Percentiles rank a stretch among this genome's conserved stretches.
phyloP scores from a whole-genome alignment of 1,284 basidiomycete species.

The Ustilago sp. region DNA sequence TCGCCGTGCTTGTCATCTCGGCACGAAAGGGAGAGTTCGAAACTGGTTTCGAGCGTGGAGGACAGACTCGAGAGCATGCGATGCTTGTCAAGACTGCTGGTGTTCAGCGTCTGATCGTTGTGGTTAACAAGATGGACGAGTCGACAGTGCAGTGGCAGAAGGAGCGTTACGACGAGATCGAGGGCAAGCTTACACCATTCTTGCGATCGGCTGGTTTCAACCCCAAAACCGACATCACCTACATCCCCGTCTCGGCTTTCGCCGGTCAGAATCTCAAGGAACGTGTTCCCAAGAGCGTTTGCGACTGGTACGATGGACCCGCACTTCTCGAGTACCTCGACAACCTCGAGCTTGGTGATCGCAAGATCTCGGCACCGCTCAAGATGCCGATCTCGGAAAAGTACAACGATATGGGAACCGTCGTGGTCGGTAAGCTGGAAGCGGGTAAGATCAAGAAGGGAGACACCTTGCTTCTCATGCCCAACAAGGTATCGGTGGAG shows the following conservation, averaged over 20 bases:
- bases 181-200: conserved; percentile 66
- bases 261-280: conserved; percentile 69
- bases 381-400: conserved; percentile 69
- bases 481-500: conserved; percentile 64
- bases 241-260: conserved; percentile 68
- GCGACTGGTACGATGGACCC: conserved; percentile 65
- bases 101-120: conserved; percentile 68
- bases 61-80: conserved; percentile 69
- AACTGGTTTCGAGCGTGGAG: conserved; percentile 68
- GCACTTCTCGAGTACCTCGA: conserved; percentile 64
- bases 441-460: conserved; percentile 66
- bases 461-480: conserved; percentile 64
- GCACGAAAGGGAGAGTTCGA: conserved; percentile 68
- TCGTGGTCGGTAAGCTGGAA: conserved; percentile 69
- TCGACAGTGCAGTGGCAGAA: conserved; percentile 66
- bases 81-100: conserved; percentile 69
- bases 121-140: conserved; percentile 70
- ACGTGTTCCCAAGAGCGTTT: conserved; percentile 54
- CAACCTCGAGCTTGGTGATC: conserved; percentile 63
- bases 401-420: conserved; percentile 69
- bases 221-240: conserved; percentile 68
- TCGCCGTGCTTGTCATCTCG: conserved; percentile 68
- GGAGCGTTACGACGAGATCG: conserved; percentile 67
- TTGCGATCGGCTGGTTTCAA: conserved; percentile 65
- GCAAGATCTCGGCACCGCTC: conserved; percentile 66